Evolutionary conservation across 768 basidiomycete genomes (phyloP), one percentile per base, ranked within the genome.

Genomic region (Leccinum fibrillosum): DNA sequence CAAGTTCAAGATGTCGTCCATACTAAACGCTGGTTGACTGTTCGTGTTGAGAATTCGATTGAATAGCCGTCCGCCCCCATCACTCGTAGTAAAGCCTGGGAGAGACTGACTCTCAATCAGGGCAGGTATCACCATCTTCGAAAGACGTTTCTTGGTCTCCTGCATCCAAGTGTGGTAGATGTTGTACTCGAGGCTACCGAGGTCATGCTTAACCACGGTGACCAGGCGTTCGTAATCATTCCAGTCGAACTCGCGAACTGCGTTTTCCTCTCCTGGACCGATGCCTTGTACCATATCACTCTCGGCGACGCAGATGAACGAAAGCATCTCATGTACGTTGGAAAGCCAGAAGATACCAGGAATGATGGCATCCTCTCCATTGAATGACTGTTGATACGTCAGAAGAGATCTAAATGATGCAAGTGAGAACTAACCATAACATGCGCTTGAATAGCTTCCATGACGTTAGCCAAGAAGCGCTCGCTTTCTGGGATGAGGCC

Each of bases 321-420:
- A 99, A 32, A 98, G 81, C 86, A 98, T 95, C 71, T 99, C 97
- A 72, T 99, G 97, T 37, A 99, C 95, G 66, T 99, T 99, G 32
- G 97, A 98, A n/a, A 99, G 79, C 97, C 97, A 99, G 82, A 92
- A 99, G 64, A 98, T 91, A 39, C 97, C 97, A 6, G 97, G 97
- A 37, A 95, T 78, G 60, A 99, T 93, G 15, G 94, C 89, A 56
- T 98, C 97, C 74, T 99, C 97, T 61, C 94, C 88, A 13, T 82
- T 82, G 78, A 93, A 97, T 13, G 90, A 92, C 92, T 94, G 8
- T 50, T 19, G 15, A 55, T 21, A 21, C 34, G 59, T 62, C 49
- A 61, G 44, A 61, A 37, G 62, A 9, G 23, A 32, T 53, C 5
- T 48, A 49, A 49, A 45, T 49, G 17, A 28, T 5, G 52, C 17